Evolutionary conservation across 805 yeast genomes (phyloP), one percentile per base, ranked within the genome.

Genomic region (Suhomyces tanzawaensis): DNA sequence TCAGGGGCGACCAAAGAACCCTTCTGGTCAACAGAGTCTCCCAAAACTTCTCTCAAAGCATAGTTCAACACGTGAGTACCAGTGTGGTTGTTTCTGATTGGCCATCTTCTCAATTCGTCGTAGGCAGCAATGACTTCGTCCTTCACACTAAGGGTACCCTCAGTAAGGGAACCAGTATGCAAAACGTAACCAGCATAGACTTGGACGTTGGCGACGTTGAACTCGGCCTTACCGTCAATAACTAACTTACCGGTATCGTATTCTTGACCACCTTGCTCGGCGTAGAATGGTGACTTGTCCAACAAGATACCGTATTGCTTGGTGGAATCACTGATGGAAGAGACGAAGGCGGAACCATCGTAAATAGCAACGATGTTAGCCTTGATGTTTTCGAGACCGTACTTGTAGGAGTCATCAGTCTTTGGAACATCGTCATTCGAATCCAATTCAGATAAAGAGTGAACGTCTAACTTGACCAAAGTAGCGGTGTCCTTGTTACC

Each of bases 221-320:
- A 91, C 62, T 91, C 96, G 39, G 90, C 73, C 50, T 67, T 67
- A 32, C 95, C 96, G 58, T 90, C 97, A 54, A 88, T 80, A 36
- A 88, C 90, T 48, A 93, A 74, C 63, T 79, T 84, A 66, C 99
- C 99, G 29, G 95, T 85, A 62, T 93, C 99, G 57, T 76, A 84
- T 65, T 89, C 97, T 74, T 93, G 99, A 58, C 99, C 99, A 79
- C 99, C 99, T 67, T 87, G 95, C 71, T 93, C 99, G 35, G 99
- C 98, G 58, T 93, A 93, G 67, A 93, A 88, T 62, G 95, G 93
- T 18, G 98, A 87, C 62, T 79, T 84, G 60, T 93, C 95, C 42
- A 93, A 72, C 34, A 93, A 61, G 37, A 93, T 65, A 61, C 99
- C 99, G 49, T 74, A 66, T 60, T 85, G 88, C 37, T 55, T 49